Evolutionary conservation across 2,329 filamentous ascomycete species (phyloP), one percentile per base, ranked within the genome.

Genomic region (Colletotrichum coccodes): DNA sequence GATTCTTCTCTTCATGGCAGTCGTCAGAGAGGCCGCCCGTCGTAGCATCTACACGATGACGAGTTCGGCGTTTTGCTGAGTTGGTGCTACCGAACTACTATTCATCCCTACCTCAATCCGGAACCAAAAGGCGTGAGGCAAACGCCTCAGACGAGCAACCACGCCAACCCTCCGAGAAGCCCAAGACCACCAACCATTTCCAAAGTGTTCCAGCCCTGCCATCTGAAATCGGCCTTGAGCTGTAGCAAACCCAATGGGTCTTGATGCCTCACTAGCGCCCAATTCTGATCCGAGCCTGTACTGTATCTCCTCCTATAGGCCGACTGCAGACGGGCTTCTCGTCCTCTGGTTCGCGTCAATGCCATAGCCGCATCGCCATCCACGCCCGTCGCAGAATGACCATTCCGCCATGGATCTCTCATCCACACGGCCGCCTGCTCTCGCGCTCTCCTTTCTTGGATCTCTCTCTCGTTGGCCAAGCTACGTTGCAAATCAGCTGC

Each of bases 211-310:
- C 90, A 90, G 0, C 92, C 88, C 52, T 86, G 87, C 50, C 86
- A 85, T 73, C 87, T 90, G 44, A 97, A 75, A 40, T 89, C 87
- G 23, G 92, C 89, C 3, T 89, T 88, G 71, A 94, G 86, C 70
- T 90, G 86, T 59, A 97, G 84, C 40, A 97, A 78, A 0, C 94
- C 94, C 0, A 97, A 84, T 1, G 95, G 95, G 77, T 98, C 95
- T 68, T 92, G 87, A 38, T 89, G 85, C 72, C 85, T 84, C 54
- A 86, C 72, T 23, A 79, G 68, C 4, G 74, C 56, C 56, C 76
- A 67, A 38, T 58, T 52, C 59, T 64, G 53, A 66, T 53, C 44
- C 36, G 30, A 68, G 50, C 52, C 52, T 50, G 30, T 73, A 71
- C 57, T 72, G 63, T 32, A 74, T 75, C 66, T 67, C 72, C 38